A percentile compares a stretch with the other conserved stretches of the same genome.
Evolutionary conservation across 331 rosid genomes (phyloP).

Genomic region (Malus hybrid): DNA sequence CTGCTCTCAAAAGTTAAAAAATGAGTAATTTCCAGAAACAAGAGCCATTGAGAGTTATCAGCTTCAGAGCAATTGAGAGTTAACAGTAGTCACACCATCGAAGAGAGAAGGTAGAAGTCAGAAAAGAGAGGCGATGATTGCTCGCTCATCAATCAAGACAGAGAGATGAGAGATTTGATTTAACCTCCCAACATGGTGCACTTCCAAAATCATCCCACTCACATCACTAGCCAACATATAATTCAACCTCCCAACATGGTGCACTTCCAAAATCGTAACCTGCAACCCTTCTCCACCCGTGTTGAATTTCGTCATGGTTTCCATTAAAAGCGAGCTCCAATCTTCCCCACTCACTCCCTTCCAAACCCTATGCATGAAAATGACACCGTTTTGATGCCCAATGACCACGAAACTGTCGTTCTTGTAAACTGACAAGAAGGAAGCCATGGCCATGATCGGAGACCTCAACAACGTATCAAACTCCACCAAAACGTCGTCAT

Average conservation of each 20-base stretch:
- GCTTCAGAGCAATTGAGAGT: too few species aligned
- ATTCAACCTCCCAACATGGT: conserved; percentile 65
- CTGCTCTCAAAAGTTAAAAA: neutral
- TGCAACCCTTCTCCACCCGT: conserved; percentile 26
- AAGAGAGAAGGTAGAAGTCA: neutral
- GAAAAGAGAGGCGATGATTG: neutral
- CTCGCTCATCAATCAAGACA: neutral
- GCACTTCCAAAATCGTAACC: conserved; percentile 59
- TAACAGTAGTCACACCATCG: neutral
- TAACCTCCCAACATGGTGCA: too few species aligned
- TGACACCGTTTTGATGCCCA: conserved; percentile 65
- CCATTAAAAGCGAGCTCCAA: conserved; percentile 57
- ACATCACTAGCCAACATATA: conserved; percentile 58
- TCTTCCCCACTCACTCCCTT: conserved; percentile 72
- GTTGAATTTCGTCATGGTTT: conserved; percentile 35
- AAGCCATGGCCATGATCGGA: conserved; percentile 53
- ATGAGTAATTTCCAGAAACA: neutral
- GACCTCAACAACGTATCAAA: conserved; percentile 41
- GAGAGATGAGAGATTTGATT: too few species aligned
- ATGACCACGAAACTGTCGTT: conserved; percentile 74
- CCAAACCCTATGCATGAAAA: conserved; percentile 65
- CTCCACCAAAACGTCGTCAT: conserved; percentile 76
- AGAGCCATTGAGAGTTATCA: neutral
- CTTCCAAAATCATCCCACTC: conserved; percentile 23
- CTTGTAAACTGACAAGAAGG: conserved; percentile 52